These are phyloP conservation scores for Plasmopara muralis DNA, from an alignment of 352 stramenopile species.

Conservation along the genomic window DNA sequence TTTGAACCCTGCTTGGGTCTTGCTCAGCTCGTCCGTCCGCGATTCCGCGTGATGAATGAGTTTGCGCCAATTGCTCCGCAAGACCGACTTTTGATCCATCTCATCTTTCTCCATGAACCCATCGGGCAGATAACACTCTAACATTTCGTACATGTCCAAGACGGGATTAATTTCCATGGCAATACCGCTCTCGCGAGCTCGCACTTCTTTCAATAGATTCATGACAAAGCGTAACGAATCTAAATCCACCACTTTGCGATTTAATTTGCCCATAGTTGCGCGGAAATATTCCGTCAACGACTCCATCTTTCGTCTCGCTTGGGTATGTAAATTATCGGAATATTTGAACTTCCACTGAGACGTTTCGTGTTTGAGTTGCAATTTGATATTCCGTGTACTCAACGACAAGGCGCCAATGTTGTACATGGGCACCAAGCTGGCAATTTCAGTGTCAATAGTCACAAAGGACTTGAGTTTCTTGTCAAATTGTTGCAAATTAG, in stretches of 20 bases:
- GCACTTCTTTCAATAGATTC: conserved; percentile 95
- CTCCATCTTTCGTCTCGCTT: conserved; percentile 90
- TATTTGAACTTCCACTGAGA: conserved; percentile 97
- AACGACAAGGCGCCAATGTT: conserved; percentile 96
- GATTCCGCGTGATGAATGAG: conserved; percentile 92
- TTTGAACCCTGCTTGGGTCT: conserved; percentile 95
- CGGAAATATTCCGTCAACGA: conserved; percentile 96
- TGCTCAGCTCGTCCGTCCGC: conserved; percentile 93
- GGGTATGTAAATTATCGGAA: conserved; percentile 94
- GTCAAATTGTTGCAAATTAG: conserved; percentile 95
- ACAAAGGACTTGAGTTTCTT: conserved; percentile 95
- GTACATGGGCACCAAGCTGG: conserved; percentile 77
- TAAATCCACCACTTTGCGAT: conserved; percentile 93
- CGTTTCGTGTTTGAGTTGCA: conserved; percentile 94
- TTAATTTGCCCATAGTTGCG: conserved; percentile 88
- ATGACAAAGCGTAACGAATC: conserved; percentile 97
- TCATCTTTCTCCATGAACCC: conserved; percentile 99
- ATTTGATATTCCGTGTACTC: conserved; percentile 96
- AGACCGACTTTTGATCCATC: conserved; percentile 98
- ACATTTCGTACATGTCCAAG: conserved; percentile 98
- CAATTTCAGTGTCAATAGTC: conserved; percentile 93
- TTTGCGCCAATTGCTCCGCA: conserved; percentile 96
- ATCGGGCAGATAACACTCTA: conserved; percentile 90
- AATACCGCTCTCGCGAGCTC: conserved; percentile 95
- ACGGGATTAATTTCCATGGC: conserved; percentile 98